Evolutionary conservation across 116 monocot species (phyloP).

Genomic region (Phalaenopsis hybrid): DNA sequence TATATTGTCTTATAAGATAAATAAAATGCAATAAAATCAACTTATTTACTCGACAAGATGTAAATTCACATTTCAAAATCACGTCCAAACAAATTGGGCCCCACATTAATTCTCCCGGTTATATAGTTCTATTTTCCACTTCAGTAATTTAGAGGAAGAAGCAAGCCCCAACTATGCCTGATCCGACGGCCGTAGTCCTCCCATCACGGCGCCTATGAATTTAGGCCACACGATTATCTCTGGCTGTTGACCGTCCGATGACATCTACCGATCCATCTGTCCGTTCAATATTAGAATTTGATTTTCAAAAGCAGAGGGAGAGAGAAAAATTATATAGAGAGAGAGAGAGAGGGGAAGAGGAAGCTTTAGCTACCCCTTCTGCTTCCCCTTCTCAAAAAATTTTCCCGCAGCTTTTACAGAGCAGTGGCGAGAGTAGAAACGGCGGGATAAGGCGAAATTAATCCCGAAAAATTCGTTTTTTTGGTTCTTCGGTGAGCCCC

Average conservation of each 20-base stretch:
- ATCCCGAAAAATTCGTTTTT: background rate
- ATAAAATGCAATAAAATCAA: too few species aligned
- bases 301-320: conserved; percentile 44
- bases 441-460: too few species aligned
- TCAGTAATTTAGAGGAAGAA: background rate
- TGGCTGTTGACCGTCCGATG: conserved; percentile 18
- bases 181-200: conserved; percentile 15
- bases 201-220: conserved; percentile 35
- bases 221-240: conserved; percentile 19
- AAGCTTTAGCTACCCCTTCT: conserved; percentile 3
- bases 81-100: background rate
- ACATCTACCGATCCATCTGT: background rate
- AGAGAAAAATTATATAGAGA: conserved; percentile 11
- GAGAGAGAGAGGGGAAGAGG: conserved; percentile 12
- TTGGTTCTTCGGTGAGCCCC: background rate
- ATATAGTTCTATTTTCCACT: background rate
- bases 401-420: conserved; percentile 7
- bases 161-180: background rate
- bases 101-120: background rate
- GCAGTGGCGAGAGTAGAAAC: background rate
- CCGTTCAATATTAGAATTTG: conserved; percentile 45
- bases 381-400: conserved; percentile 9
- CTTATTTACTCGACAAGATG: too few species aligned
- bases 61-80: conserved; percentile 1
- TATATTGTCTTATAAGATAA: too few species aligned